phyloP scores from a whole-genome alignment of 225 moss, liverwort and hornwort genomes.

The Neckera pumila region DNA sequence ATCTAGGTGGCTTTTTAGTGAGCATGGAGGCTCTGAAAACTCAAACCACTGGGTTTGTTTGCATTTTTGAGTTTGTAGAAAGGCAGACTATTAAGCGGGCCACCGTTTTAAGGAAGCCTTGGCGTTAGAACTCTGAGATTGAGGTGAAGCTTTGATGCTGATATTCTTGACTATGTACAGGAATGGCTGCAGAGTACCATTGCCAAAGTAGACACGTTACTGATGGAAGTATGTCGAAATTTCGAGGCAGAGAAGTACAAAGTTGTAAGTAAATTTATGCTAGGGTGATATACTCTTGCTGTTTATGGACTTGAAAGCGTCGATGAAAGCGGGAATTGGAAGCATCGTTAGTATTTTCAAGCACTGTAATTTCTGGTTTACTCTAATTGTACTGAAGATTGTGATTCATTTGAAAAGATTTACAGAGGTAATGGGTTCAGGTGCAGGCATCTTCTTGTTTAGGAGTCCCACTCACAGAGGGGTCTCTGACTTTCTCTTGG shows the following conservation, averaged over 20 bases:
- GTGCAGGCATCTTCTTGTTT: background rate
- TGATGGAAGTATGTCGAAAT: conserved; percentile 67
- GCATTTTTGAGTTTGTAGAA: background rate
- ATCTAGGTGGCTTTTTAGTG: background rate
- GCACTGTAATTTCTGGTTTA: background rate
- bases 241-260: conserved; percentile 68
- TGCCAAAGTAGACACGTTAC: conserved; percentile 61
- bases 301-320: background rate
- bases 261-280: conserved; percentile 27
- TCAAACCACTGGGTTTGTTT: background rate
- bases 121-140: background rate
- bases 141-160: background rate
- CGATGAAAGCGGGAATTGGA: background rate
- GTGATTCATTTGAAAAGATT: background rate
- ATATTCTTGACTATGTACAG: conserved; percentile 20
- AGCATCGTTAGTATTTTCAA: background rate
- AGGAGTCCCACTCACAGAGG: background rate
- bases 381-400: background rate
- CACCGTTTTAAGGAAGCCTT: background rate
- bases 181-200: conserved; percentile 91
- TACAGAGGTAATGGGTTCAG: background rate
- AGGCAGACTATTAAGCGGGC: background rate
- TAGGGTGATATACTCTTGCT: background rate
- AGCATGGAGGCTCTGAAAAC: background rate
- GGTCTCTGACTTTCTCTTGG: background rate